Evolutionary conservation across 1,284 basidiomycete genomes (phyloP), one percentile per base, ranked within the genome.

Genomic region (Sporisorium sorghi): DNA sequence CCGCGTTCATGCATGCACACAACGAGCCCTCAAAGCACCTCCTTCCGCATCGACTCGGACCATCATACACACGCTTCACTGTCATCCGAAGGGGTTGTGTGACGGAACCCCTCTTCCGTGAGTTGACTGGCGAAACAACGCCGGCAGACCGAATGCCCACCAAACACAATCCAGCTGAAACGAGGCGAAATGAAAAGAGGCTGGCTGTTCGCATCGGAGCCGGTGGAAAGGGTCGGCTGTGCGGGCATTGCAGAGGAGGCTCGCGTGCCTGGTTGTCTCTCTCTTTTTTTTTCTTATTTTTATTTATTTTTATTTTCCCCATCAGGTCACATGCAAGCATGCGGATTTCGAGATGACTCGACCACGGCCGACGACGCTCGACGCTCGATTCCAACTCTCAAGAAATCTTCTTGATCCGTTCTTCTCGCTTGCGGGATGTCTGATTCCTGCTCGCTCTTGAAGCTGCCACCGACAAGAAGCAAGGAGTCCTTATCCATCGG

Each of bases 291-390:
- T n/a, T n/a, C n/a, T n/a, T n/a, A n/a, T n/a, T n/a, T n/a, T n/a
- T n/a, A n/a, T n/a, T n/a, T n/a, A n/a, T n/a, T 4, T 6, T n/a
- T 2, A 17, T 19, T 5, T 40, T 40, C 10, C 46, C 26, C 26
- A n/a, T 47, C 46, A 47, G 46, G 46, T 47, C 46, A 47, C 46
- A 47, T 47, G 46, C n/a, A 30, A 12, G 19, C 15, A 6, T 26
- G 23, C 44, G 17, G 12, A 12, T 28, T 15, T 46, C 17, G 5
- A 26, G 24, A 30, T 28, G 46, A 47, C 46, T 47, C 46, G 46
- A 47, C 44, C 17, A 37, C 6, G 7, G 12, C 33, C 35, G 5
- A n/a, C n/a, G n/a, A n/a, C 28, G 5, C 28, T 30, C 28, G 28
- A 30, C 5, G 28, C 28, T 30, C 28, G 28, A 5, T 30, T n/a